Percentiles rank a stretch among this genome's conserved stretches.
These are phyloP conservation scores for Talaromyces piceae DNA, from an alignment of 2,329 filamentous ascomycete genomes.

Conservation along the genomic window DNA sequence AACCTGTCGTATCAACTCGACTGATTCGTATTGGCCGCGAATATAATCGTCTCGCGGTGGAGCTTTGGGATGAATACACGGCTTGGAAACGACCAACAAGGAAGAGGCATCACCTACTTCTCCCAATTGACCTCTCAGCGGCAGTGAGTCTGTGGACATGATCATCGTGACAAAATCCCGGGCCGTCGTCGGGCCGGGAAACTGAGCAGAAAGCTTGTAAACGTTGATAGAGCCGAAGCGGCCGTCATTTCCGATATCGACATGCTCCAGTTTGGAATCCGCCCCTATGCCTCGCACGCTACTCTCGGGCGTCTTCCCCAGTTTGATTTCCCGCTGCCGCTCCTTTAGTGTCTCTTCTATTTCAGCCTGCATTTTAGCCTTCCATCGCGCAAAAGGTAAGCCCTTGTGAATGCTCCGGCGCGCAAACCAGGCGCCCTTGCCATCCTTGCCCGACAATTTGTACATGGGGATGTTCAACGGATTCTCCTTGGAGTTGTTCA, in stretches of 20 bases:
- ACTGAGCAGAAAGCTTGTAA: constrained; percentile 79
- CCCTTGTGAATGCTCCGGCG: constrained; percentile 74
- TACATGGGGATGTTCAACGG: constrained; percentile 70
- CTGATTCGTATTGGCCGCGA: constrained; percentile 79
- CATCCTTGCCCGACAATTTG: constrained; percentile 71
- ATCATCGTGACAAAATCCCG: constrained; percentile 81
- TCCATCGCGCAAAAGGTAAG: constrained; percentile 69
- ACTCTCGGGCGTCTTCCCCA: constrained; percentile 60
- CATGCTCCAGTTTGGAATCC: constrained; percentile 60
- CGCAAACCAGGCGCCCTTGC: constrained; percentile 84
- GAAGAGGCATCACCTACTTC: constrained; percentile 44
- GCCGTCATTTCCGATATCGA: neutral
- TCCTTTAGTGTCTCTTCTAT: constrained; percentile 70
- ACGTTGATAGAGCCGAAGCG: constrained; percentile 43
- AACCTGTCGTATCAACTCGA: constrained; percentile 84
- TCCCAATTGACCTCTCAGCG: constrained; percentile 27
- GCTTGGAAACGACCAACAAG: constrained; percentile 82
- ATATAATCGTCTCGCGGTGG: constrained; percentile 66
- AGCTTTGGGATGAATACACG: constrained; percentile 68
- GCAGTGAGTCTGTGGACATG: constrained; percentile 51
- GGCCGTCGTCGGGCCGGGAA: constrained; percentile 79
- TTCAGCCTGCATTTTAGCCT: constrained; percentile 66
- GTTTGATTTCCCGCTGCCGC: constrained; percentile 59
- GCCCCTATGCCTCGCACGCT: constrained; percentile 80
- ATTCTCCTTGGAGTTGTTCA: constrained; percentile 60